Evolutionary conservation across 352 stramenopile species (phyloP), one percentile per base, ranked within the genome.

Genomic region (Phytophthora europaea): DNA sequence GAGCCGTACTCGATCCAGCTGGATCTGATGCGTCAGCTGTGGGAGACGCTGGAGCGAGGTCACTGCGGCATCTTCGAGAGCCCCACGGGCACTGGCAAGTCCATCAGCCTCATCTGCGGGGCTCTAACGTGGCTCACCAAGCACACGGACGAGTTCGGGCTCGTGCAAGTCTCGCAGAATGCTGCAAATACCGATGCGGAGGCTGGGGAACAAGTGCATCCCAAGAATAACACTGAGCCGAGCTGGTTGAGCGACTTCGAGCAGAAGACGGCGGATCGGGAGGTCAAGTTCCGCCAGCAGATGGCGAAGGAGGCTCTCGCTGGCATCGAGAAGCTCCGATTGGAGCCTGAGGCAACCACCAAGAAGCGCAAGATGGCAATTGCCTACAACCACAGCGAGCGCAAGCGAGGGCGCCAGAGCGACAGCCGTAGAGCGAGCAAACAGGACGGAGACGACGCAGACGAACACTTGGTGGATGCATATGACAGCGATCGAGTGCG

Each of bases 11-110:
- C 79, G n/a, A 97, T 97, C 65, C 94, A 98, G 59, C 47, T 97
- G 48, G 75, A 94, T 20, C 82, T 98, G 31, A 98, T 98, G 93
- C 80, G 78, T 20, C 85, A 94, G 73, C 78, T 98, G 9, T 98
- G 86, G 62, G 69, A 81, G 3, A 96, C 89, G 18, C 83, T 98
- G n/a, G 88, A 97, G 50, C 58, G 66, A 3, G 69, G 89, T 3
- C 91, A 98, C 31, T 81, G 97, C 43, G 94, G 92, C 59, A 97
- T 98, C 70, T 98, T 98, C 48, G 94, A 98, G 76, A 98, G 92
- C 60, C 94, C 94, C 12, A 98, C 94, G 2, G 94, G 94, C 26
- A 98, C 94, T 28, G 94, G 94, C 58, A 98, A 98, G 67, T 98
- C 92, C 13, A 91, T 98, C 59, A 98, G 90, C 67, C 80, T 98